Base-by-base conservation (phyloP, 768 basidiomycete species). In the Lyophyllum shimeji region DNA sequence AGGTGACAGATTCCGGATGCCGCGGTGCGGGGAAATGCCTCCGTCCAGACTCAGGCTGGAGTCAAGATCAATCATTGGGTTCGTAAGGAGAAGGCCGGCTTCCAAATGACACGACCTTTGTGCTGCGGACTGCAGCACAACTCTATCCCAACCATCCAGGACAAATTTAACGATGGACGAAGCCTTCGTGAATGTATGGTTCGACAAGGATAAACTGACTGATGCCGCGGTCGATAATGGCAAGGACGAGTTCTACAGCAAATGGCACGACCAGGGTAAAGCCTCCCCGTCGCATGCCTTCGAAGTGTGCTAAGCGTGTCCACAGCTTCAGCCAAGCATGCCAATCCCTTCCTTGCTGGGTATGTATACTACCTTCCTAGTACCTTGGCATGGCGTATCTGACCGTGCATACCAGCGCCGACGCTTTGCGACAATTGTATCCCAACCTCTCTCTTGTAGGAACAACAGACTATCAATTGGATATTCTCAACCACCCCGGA, bases 361-460 rank as follows among this genome's bases (percentile, higher is more conserved):
- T 85, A 66, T 27, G 75, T 29, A 4, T 5, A 29, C 9, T 66
- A 21, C 3, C 17, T 48, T 29, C 12, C 40, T 15, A 37, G 46
- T 13, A 46, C 4, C 46, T 27, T 46, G n/a, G 15, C 20, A 27
- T 29, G 17, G 17, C 2, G 29, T 15, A 45, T 13, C 2, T 27
- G 11, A 24, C 24, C n/a, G n/a, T 21, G 39, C n/a, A 23, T 50
- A 46, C 15, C 70, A 70, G 79, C 62, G 65, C 74, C 24, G 71
- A 84, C 56, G 70, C 76, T 37, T 73, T 91, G 37, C 80, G 76
- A 34, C 78, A 74, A 60, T 54, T 86, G 15, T 84, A 89, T 65
- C 86, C 88, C 6, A 77, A 80, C 9, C 76, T 87, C 62, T 83
- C 85, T 24, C 61, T 89, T 24, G 77, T 88, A 7, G 68, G 80